Conservation (phyloP, 1,139 yeast genomes). For the Protomyces macrosporus region DNA sequence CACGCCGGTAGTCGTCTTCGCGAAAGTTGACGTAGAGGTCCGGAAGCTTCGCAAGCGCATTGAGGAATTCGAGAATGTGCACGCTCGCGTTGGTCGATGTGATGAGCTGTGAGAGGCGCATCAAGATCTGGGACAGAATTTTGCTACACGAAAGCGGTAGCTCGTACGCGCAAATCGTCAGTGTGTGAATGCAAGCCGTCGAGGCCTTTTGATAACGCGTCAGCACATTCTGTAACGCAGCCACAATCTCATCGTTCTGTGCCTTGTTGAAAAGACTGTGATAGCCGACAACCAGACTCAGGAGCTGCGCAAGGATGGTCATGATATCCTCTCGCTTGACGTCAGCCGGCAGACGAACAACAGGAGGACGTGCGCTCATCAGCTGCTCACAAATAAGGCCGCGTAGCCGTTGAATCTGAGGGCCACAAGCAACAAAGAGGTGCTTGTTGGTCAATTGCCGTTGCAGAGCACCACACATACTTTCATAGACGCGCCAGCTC, state of each 20-base stretch:
- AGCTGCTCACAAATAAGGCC: constrained; percentile 55
- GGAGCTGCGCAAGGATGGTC: constrained; percentile 54
- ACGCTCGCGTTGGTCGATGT: constrained; percentile 66
- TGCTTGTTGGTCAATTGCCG: constrained; percentile 63
- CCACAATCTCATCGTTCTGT: constrained; percentile 67
- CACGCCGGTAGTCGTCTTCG: constrained; percentile 68
- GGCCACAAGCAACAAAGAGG: constrained; percentile 48
- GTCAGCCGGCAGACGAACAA: constrained; percentile 46
- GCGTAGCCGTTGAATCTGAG: constrained; percentile 48
- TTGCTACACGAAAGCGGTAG: constrained; percentile 69
- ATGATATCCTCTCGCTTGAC: constrained; percentile 59
- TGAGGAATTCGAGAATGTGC: constrained; percentile 69
- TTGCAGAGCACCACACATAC: constrained; percentile 62
- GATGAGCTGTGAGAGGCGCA: constrained; percentile 66
- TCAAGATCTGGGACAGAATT: constrained; percentile 58
- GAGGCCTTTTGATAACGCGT: constrained; percentile 76
- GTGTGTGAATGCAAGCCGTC: constrained; percentile 60
- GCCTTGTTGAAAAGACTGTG: constrained; percentile 52
- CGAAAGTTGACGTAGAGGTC: constrained; percentile 66
- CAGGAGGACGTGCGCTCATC: constrained; percentile 28
- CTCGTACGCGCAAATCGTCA: constrained; percentile 75
- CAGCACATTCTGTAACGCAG: constrained; percentile 58
- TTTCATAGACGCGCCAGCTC: constrained; percentile 67
- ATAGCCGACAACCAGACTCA: constrained; percentile 59
- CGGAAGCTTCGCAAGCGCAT: constrained; percentile 63